Evolutionary conservation across 202 grass and related monocot genomes (phyloP), one percentile per base, ranked within the genome.

Genomic region (Schoenoplectus tabernaemontani): DNA sequence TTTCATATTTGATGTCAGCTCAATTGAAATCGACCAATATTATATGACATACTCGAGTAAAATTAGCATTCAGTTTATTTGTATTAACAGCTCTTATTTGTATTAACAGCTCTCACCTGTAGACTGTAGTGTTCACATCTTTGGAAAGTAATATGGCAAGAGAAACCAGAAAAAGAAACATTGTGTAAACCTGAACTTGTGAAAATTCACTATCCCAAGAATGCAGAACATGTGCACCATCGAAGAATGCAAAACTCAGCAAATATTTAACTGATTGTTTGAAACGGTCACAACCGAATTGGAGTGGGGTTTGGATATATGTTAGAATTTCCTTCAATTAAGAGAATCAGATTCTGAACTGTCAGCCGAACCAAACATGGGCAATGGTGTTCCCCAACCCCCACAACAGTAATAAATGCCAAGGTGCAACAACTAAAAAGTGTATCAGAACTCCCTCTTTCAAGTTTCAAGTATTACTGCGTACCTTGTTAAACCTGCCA

Each of bases 401-500:
- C n/a, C n/a, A n/a, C n/a, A n/a, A n/a, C n/a, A n/a, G n/a, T n/a
- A n/a, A n/a, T n/a, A n/a, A n/a, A n/a, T n/a, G n/a, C n/a, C n/a
- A n/a, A n/a, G n/a, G 39, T 48, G n/a, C 4, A 48, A 47, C 9
- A 11, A 80, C 57, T 63, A 17, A 17, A 62, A 62, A 65, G 38
- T 17, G 26, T 24, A 65, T 48, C 26, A 34, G 53, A 37, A 28
- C n/a, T 7, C n/a, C n/a, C n/a, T n/a, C 30, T n/a, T n/a, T n/a
- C n/a, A n/a, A n/a, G n/a, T 47, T 19, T 41, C 20, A 19, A 62
- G 2, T 24, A 80, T 20, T 33, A 74, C 13, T 4, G 23, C 70
- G 34, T 78, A 98, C 96, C 96, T 98, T 65, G 96, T 98, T 78
- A 98, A 79, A 63, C 96, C 96, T 80, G 96, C 91, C 74, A 98